Evolutionary conservation across 2,329 filamentous ascomycete species (phyloP), one percentile per base, ranked within the genome.

Genomic region (Fusarium udum): DNA sequence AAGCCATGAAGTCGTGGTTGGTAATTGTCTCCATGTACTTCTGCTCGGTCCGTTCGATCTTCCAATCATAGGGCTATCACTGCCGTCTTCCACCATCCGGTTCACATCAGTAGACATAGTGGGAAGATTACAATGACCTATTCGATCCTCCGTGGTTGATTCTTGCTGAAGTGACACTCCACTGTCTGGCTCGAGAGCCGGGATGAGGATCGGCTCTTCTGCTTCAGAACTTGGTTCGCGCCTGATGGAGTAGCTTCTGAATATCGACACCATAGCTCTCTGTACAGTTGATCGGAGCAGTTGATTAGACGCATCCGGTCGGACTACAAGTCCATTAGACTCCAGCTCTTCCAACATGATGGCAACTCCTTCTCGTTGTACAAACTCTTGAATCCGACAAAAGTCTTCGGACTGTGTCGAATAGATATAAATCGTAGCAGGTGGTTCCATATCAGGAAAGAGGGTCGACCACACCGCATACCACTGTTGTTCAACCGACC

Each of bases 41-140:
- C n/a, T 26, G 4, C 6, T 36, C 4, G 31, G 9, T 8, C 12
- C 12, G 3, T 12, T 3, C 1, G 10, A 20, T 2, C 16, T 14
- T 20, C 6, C n/a, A 3, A 12, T 0, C 3, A 8, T 15, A 4
- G 8, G 6, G 12, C 3, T 7, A 20, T 4, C 6, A 5, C 3
- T 15, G 1, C 6, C 16, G 1, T 34, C 31, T 11, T 24, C 31
- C 3, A 4, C 1, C 22, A 3, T 24, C n/a, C 3, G 13, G 18
- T 26, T 24, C 0, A 20, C 2, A 4, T 22, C n/a, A 15, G 7
- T 8, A 20, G 8, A 20, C 3, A 0, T 52, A 8, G 8, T 0
- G 2, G 15, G 16, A 24, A 5, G 12, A 6, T 20, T 3, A 2
- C 1, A 31, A 10, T 8, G n/a, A 2, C 12, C 6, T 5, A 18